phyloP scores from a whole-genome alignment of 768 basidiomycete genomes.

The Coprinopsis marcescibilis region DNA sequence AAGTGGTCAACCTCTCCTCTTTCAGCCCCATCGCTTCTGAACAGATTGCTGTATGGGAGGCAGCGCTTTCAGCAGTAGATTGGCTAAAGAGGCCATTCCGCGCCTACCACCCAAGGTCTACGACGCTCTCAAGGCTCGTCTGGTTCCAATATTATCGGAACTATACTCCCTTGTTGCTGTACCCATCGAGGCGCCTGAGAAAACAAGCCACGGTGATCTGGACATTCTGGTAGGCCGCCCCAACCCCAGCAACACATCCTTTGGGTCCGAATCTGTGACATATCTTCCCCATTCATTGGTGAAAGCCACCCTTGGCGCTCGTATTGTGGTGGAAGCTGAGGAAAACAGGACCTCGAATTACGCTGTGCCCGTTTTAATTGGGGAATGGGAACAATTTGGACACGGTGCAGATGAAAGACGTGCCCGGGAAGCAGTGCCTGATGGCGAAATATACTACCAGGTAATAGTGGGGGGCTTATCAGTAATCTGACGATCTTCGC shows the following conservation, averaged over 20 bases:
- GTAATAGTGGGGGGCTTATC: conserved; percentile 16
- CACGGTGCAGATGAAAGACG: conserved; percentile 24
- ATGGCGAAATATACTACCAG: conserved; percentile 37
- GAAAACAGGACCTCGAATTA: conserved; percentile 60
- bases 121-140: conserved; percentile 38
- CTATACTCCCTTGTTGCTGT: conserved; percentile 49
- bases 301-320: conserved; percentile 40
- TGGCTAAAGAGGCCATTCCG: conserved; percentile 46
- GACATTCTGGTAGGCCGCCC: conserved; percentile 61
- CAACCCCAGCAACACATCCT: conserved; percentile 10
- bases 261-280: background rate
- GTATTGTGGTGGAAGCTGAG: conserved; percentile 37
- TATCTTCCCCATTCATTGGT: conserved; percentile 32
- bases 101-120: conserved; percentile 58
- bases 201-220: conserved; percentile 61
- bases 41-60: conserved; percentile 50
- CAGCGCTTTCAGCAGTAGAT: conserved; percentile 50
- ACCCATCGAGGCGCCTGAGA: conserved; percentile 61
- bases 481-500: background rate
- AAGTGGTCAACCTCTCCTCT: no score
- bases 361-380: conserved; percentile 40
- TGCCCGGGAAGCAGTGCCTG: conserved; percentile 18
- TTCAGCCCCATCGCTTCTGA: background rate
- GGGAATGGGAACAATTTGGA: conserved; percentile 32
- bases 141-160: conserved; percentile 33